These are phyloP conservation scores for Citrus cavaleriei DNA, from an alignment of 345 rosid species.

Conservation along the genomic window DNA sequence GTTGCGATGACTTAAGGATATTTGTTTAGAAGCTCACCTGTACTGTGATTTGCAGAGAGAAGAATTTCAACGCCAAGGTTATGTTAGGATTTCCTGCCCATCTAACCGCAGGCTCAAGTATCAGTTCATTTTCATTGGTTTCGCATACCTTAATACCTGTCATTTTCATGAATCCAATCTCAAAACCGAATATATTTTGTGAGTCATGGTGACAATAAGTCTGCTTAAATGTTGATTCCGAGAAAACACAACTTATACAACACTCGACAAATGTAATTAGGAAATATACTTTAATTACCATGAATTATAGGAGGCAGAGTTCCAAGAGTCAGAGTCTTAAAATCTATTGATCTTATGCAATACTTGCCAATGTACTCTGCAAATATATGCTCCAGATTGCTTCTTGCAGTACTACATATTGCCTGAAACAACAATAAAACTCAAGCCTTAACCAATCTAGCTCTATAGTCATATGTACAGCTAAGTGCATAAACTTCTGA, in stretches of 20 bases:
- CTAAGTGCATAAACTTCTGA: background rate
- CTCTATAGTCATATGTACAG: background rate
- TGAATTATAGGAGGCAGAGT: conserved; percentile 31
- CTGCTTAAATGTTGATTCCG: background rate
- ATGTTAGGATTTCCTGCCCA: conserved; percentile 58
- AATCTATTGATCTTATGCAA: conserved; percentile 21
- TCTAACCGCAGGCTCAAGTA: conserved; percentile 37
- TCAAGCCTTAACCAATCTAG: background rate
- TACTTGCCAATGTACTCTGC: conserved; percentile 23
- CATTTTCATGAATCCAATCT: conserved; percentile 1
- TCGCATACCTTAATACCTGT: conserved; percentile 43
- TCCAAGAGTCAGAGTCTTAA: conserved; percentile 36
- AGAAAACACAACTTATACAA: background rate
- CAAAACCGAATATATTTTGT: background rate
- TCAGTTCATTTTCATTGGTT: conserved; percentile 42
- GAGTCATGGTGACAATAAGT: background rate
- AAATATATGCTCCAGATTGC: conserved; percentile 24
- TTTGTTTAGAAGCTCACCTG: conserved; percentile 33
- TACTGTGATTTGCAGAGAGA: conserved; percentile 24
- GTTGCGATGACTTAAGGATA: background rate
- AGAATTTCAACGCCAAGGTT: conserved; percentile 30
- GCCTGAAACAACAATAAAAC: conserved; percentile 23
- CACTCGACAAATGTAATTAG: background rate
- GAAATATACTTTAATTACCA: conserved; percentile 18
- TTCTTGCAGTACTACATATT: conserved; percentile 26